phyloP scores from a whole-genome alignment of 768 basidiomycete species.

The Pisolithus tinctorius region DNA sequence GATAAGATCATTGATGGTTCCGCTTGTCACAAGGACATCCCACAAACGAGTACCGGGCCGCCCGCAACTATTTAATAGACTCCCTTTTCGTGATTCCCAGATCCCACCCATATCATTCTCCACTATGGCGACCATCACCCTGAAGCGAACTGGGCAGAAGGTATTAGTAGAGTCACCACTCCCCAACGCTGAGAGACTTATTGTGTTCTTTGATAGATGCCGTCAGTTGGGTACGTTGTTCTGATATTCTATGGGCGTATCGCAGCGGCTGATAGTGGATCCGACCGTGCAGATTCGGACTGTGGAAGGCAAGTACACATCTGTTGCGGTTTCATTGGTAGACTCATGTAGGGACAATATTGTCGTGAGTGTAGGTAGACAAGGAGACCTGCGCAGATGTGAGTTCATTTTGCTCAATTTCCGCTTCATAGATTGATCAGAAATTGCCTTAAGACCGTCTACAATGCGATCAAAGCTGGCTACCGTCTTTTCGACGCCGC shows the following conservation, averaged over 20 bases:
- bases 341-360: background rate
- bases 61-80: constrained; percentile 4
- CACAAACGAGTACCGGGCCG: no score
- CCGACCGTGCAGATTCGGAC: constrained; percentile 45
- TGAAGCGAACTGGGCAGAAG: constrained; percentile 59
- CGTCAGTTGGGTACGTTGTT: constrained; percentile 50
- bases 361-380: constrained; percentile 37
- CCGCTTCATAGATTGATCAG: constrained; percentile 1
- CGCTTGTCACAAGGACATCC: no score
- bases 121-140: constrained; percentile 43
- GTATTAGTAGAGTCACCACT: constrained; percentile 21
- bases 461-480: constrained; percentile 78
- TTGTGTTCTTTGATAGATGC: constrained; percentile 45
- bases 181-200: background rate
- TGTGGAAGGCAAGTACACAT: constrained; percentile 52
- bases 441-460: constrained; percentile 50
- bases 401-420: constrained; percentile 10
- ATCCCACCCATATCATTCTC: constrained; percentile 1
- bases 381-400: constrained; percentile 57
- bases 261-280: background rate
- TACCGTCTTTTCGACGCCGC: constrained; percentile 86
- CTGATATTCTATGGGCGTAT: constrained; percentile 1
- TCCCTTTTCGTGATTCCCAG: constrained; percentile 6
- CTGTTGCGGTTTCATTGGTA: no score
- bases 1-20: no score